Evolutionary conservation across 257 asterid species (phyloP), one percentile per base, ranked within the genome.

Genomic region (Paulownia fortunei): DNA sequence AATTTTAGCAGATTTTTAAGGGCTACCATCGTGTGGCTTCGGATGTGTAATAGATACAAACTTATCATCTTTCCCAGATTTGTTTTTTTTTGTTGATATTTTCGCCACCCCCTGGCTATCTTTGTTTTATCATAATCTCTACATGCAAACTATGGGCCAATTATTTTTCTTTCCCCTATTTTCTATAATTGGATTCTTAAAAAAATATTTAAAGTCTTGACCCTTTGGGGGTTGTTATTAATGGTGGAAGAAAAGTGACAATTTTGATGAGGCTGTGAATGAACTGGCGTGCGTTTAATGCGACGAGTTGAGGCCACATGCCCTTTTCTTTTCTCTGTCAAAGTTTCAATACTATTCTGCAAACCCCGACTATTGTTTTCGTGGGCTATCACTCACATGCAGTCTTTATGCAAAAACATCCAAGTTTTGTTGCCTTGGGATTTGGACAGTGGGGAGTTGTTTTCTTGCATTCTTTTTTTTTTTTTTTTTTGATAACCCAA

Each of bases 221-320:
- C 36, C 36, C 36, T 30, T 30, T 30, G 4, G 36, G 36, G 36
- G 36, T 30, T 30, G 41, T 56, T 12, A 69, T 46, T 69, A 47
- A 26, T 47, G 39, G 61, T 47, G 61, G 27, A 15, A 36, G 34
- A 62, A 16, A 68, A 81, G 68, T 46, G 24, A 12, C 76, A 80
- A 76, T 32, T 30, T 47, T 59, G 58, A 19, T 52, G 26, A 39
- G 39, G 63, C 2, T 47, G 69, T 61, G 59, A 79, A 30, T 65
- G 79, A 64, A 72, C 73, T 60, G 82, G 74, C 39, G 8, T 27
- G 18, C 37, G 52, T 24, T 58, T 8, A 76, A 79, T 81, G 81
- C 51, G 78, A 81, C 80, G 41, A 64, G 72, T 68, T 49, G 78
- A 70, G 80, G 66, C 46, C 86, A 81, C 84, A 81, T 81, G 86